Base-by-base conservation (phyloP, 768 basidiomycete genomes). In the Dacryopinax primogenitus region DNA sequence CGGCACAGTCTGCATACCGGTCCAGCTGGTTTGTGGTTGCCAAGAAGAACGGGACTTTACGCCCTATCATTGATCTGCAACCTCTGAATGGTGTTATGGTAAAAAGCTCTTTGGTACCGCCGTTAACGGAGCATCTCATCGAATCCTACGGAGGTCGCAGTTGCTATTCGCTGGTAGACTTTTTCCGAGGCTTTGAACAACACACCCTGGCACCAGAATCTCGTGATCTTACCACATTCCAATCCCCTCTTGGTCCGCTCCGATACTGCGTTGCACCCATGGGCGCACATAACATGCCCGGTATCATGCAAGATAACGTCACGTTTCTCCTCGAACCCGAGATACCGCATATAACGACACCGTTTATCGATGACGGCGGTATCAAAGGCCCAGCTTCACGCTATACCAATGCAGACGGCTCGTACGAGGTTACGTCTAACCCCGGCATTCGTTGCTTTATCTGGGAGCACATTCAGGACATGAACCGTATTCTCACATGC, bases 271-370 rank as follows among this genome's bases (percentile, higher is more conserved):
- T 71, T 0, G 66, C 80, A 0, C 78, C 78, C 0, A 78, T 78
- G 77, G 81, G 79, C 0, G 78, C 71, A 41, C 79, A 79, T 0
- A 80, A 80, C 28, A 75, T 74, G 0, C 72, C 76, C 0, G 75
- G 74, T 0, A 77, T 80, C 1, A 77, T 78, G 51, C 77, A 81
- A 16, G 76, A 73, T 15, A 73, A 80, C 63, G 71, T 78, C 4
- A 71, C 71, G 0, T 74, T 74, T 34, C 76, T 80, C 6, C 66
- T 81, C 0, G 70, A 76, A 23, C 41, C 41, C 6, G 41, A 44
- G 18, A 44, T 44, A 44, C 41, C 41, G 18, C 41, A 44, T 44
- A 44, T 44, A 15, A 44, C 18, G 18, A 44, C 41, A 6, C 41
- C 41, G 6, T 44, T 44, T 23, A 44, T 44, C 23, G 41, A 44